phyloP scores from a whole-genome alignment of 352 stramenopile species.

The Phytophthora nicotianae region DNA sequence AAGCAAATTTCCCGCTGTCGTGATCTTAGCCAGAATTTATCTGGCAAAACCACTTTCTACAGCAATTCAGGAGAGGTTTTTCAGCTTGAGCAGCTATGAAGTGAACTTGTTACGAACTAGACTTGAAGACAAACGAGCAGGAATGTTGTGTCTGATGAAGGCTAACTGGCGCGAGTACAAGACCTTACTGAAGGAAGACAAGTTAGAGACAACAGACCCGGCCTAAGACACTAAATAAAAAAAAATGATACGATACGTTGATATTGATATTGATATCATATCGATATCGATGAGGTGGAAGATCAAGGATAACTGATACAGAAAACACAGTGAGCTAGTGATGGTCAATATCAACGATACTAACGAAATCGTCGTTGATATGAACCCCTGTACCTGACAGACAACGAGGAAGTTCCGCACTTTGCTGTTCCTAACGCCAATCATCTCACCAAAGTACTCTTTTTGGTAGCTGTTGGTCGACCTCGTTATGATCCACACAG shows the following conservation, averaged over 20 bases:
- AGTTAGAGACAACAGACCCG: neutral
- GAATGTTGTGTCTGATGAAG: slow-evolving; percentile 19
- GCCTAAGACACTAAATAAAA: neutral
- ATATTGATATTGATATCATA: neutral
- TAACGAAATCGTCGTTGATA: neutral
- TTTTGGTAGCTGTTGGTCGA: neutral
- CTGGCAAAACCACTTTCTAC: slow-evolving; percentile 6
- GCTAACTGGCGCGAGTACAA: slow-evolving; percentile 12
- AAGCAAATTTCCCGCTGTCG: neutral
- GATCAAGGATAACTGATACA: neutral
- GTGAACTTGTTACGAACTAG: slow-evolving; percentile 4
- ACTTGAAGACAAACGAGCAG: slow-evolving; percentile 7
- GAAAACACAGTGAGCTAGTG: neutral
- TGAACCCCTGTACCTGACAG: neutral
- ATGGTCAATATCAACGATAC: slow-evolving; percentile 1
- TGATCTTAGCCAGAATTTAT: slow-evolving; percentile 9
- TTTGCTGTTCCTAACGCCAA: neutral
- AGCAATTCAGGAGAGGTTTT: slow-evolving; percentile 9
- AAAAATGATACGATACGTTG: neutral
- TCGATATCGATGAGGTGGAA: neutral
- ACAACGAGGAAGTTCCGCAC: neutral
- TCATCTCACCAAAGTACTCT: neutral
- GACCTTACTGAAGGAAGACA: neutral
- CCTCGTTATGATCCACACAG: neutral
- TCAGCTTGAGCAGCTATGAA: slow-evolving; percentile 10